Base-by-base conservation (phyloP, 2,329 filamentous ascomycete genomes). In the Pestalotiopsis sp. region DNA sequence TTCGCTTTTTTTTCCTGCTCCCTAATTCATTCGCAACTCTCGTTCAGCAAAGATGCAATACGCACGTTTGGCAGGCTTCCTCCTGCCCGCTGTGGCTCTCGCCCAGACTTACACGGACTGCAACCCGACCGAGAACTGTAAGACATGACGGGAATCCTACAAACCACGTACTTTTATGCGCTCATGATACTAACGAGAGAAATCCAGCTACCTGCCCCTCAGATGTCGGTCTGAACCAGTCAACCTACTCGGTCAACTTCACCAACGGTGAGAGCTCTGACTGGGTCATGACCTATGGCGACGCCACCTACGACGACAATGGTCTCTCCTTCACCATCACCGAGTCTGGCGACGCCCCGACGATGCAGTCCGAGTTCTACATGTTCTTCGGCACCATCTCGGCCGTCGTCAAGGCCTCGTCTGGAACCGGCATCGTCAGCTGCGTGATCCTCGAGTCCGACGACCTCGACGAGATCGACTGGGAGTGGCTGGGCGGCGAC, bases 341-440 rank as follows among this genome's bases (percentile, higher is more conserved):
- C 0, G 77, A 86, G 5, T 81, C 83, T 52, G 80, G 77, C 27
- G 85, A 87, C 67, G 83, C 80, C 65, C 85, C 89, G 20, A 87
- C 86, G 6, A 93, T 92, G 78, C 85, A 83, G 75, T 84, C 84
- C 20, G 84, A 90, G 72, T 93, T 91, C 86, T 93, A 93, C 81
- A 92, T 93, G 76, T 93, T 93, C 91, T 93, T 92, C 76, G 91
- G 91, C 63, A 87, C 87, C 72, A 88, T 92, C 70, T 87, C 91
- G 58, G 86, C 89, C 69, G 85, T 85, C 11, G 83, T 93, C 79
- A 90, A 91, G 78, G 86, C 90, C 27, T 89, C 91, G 23, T 86
- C 90, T 1, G 91, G 91, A 14, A 86, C 83, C 4, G 91, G 91
- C 60, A 92, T 93, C 69, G 90, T 93, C 70, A 93, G 90, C 81